Evolutionary conservation across 202 grass and related monocot genomes (phyloP), one percentile per base, ranked within the genome.

Genomic region (Zizania palustris): DNA sequence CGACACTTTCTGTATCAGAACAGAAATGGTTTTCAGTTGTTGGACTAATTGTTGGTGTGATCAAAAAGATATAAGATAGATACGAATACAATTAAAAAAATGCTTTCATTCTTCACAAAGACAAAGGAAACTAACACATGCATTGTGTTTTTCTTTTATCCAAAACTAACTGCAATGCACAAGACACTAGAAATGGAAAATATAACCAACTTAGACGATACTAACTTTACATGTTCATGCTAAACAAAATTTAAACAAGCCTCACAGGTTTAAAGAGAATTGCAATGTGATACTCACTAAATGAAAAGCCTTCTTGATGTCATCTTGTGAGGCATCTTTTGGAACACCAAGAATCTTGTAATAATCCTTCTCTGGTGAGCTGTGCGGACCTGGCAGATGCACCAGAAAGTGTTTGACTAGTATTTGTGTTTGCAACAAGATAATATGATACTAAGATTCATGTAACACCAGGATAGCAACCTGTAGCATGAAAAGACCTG

Each of bases 281-380:
- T 55, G 16, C 50, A 57, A 51, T 80, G 71, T 67, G 45, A 84
- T 88, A 88, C 95, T 87, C 77, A 97, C 95, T 66, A 77, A 80
- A 81, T 88, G 89, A 92, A 94, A 98, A 84, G 95, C 89, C 70
- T 92, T 94, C 76, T 98, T 98, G 66, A 98, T 92, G 51, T 98
- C 95, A 73, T 94, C 91, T 73, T 86, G 71, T 0, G 83, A 88
- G 67, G 89, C 91, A 87, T 98, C 79, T 79, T 83, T 88, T 49
- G 89, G 56, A 74, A 98, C 85, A 81, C 91, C 91, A 59, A 98
- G 91, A 86, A 90, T 85, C 71, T 90, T 79, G 79, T 98, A 98
- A 71, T 92, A 94, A 76, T 94, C 87, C 67, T 87, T 90, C 64
- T 92, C 82, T 39, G 77, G 67, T 2, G 82, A 84, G 84, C 46